Evolutionary conservation across 176 grass and related monocot species (phyloP), one percentile per base, ranked within the genome.

Genomic region (Carex myosuroides): DNA sequence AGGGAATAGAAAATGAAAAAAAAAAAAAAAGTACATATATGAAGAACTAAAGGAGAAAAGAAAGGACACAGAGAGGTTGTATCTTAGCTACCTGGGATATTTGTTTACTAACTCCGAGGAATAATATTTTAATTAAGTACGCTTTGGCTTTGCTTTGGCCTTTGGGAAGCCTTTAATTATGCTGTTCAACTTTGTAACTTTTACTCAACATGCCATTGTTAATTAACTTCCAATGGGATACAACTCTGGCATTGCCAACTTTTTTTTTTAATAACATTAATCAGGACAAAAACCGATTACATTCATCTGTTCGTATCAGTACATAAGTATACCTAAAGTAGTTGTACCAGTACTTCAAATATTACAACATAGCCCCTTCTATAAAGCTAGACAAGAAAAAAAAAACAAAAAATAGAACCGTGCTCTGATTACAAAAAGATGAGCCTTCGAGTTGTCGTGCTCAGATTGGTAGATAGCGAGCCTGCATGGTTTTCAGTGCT

Each of bases 181-280:
- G 70, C 81, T 88, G 79, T 52, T 88, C 76, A 84, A 70, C 81
- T 88, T 88, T 88, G 67, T 81, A 82, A 79, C 33, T 79, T 80
- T 87, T 76, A 87, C 64, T 87, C 64, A 79, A 88, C 60, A 88
- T 58, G 54, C 69, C 53, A 20, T 64, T 59, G n/a, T n/a, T 63
- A 41, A 63, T 72, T 83, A 75, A 75, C 37, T 54, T 82, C 22
- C 64, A 48, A 56, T 87, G 55, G 62, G 86, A 68, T 79, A 79
- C 26, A 56, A 84, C 16, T 80, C 86, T 87, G 81, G 79, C 86
- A 79, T 77, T 88, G 86, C 41, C 41, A 44, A 44, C 35, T 24
- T 24, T 26, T 26, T 26, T 26, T 26, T 26, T 26, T 26, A 26
- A 26, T 26, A 26, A 26, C 1, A 26, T 26, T 26, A 26, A 26